Conservation (phyloP, 768 basidiomycete genomes). For the Russula foetens region DNA sequence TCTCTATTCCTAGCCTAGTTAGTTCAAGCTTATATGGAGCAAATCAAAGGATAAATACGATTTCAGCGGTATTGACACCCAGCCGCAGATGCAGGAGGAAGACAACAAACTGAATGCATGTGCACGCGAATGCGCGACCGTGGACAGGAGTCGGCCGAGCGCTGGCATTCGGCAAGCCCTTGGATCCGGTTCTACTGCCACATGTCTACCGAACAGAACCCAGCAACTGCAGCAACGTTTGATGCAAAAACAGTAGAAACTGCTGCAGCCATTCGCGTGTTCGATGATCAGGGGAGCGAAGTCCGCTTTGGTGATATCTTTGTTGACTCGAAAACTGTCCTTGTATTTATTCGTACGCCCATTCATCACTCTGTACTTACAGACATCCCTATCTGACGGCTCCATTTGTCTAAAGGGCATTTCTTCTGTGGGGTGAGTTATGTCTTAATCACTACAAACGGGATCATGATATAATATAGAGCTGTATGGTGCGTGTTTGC, state of each 20-base stretch:
- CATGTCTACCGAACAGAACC: conserved; percentile 8
- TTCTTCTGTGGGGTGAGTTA: conserved; percentile 16
- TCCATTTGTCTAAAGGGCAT: conserved; percentile 6
- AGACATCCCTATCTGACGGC: neutral
- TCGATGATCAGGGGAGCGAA: conserved; percentile 1
- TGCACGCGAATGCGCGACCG: too few relatives aligned
- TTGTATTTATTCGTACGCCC: conserved; percentile 15
- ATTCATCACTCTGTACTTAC: neutral
- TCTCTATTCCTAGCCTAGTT: neutral
- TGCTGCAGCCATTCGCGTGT: conserved; percentile 3
- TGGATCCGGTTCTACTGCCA: neutral
- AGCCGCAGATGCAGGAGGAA: too few relatives aligned
- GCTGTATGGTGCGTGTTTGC: conserved; percentile 4
- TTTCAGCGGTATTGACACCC: too few relatives aligned
- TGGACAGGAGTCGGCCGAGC: too few relatives aligned
- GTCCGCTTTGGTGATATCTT: conserved; percentile 15
- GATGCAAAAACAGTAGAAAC: conserved; percentile 2
- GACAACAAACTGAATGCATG: too few relatives aligned
- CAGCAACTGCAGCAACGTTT: neutral
- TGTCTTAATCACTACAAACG: neutral
- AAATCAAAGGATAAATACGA: neutral
- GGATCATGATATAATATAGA: neutral
- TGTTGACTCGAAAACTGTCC: conserved; percentile 7
- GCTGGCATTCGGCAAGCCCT: too few relatives aligned
- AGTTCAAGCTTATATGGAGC: neutral